phyloP scores from a whole-genome alignment of 768 basidiomycete species.

The Psilocybe azurescens region DNA sequence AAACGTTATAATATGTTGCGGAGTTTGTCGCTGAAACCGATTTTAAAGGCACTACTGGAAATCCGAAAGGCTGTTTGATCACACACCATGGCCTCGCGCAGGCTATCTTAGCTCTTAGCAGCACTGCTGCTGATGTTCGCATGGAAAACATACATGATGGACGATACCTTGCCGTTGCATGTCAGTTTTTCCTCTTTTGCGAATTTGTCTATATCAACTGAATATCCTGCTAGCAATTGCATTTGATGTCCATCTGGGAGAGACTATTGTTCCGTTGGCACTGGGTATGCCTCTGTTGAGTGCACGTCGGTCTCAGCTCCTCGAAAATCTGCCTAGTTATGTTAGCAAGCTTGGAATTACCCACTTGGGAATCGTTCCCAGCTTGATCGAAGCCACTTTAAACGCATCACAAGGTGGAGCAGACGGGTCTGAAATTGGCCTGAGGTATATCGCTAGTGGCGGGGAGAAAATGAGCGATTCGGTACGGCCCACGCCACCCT shows the following conservation, averaged over 20 bases:
- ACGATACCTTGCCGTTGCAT: slow-evolving; percentile 48
- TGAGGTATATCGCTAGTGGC: slow-evolving; percentile 53
- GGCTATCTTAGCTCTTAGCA: slow-evolving; percentile 37
- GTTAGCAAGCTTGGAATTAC: slow-evolving; percentile 46
- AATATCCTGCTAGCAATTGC: slow-evolving; percentile 44
- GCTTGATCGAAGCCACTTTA: slow-evolving; percentile 56
- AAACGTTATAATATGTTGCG: neutral
- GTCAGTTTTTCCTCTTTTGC: slow-evolving; percentile 30
- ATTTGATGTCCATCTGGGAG: slow-evolving; percentile 56
- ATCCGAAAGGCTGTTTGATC: slow-evolving; percentile 55
- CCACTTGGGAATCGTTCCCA: slow-evolving; percentile 57
- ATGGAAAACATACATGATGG: slow-evolving; percentile 33
- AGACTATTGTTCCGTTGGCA: slow-evolving; percentile 45
- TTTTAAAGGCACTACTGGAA: slow-evolving; percentile 51
- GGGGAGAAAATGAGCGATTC: slow-evolving; percentile 60
- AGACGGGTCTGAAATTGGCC: slow-evolving; percentile 28
- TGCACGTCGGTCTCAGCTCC: slow-evolving; percentile 48
- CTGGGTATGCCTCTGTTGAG: slow-evolving; percentile 51
- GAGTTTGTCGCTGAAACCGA: neutral
- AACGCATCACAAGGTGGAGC: slow-evolving; percentile 32
- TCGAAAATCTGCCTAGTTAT: slow-evolving; percentile 43
- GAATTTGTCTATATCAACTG: neutral
- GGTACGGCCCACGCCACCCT: slow-evolving; percentile 25
- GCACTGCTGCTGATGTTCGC: slow-evolving; percentile 33
- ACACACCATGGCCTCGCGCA: slow-evolving; percentile 37